These are phyloP conservation scores for Wallacemonas sp. DNA, from an alignment of 208 protist genomes.

Conservation along the genomic window DNA sequence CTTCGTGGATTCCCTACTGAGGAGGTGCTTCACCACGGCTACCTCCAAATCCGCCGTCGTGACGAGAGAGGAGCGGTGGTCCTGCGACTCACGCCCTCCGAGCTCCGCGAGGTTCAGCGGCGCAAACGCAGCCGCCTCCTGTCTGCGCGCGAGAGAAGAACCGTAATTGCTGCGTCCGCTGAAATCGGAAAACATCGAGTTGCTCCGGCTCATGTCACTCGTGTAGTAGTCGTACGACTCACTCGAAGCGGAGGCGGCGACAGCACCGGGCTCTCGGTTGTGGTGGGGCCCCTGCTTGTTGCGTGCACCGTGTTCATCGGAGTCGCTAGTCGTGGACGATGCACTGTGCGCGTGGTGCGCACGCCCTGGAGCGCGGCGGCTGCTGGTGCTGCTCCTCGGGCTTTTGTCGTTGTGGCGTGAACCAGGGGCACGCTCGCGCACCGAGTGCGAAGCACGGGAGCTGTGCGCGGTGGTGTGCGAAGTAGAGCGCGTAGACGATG, in stretches of 20 bases:
- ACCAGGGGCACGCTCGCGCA: too few relatives aligned
- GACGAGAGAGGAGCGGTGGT: conserved; percentile 43
- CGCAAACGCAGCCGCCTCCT: background rate
- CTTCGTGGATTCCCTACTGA: conserved; percentile 15
- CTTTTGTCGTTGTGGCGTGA: background rate
- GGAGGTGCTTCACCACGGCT: conserved; percentile 24
- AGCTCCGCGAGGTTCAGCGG: background rate
- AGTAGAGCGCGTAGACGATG: background rate
- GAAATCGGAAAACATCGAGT: conserved; percentile 9
- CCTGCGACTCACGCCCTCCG: conserved; percentile 9
- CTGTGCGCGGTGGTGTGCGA: background rate
- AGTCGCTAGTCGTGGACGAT: too few relatives aligned
- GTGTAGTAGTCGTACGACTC: conserved; percentile 10
- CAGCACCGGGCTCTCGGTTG: too few relatives aligned
- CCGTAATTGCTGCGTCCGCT: conserved; percentile 3
- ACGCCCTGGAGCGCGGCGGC: background rate
- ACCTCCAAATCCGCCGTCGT: conserved; percentile 43
- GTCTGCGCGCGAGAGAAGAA: background rate
- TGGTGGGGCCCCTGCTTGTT: too few relatives aligned
- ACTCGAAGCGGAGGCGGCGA: background rate
- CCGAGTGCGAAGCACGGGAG: background rate
- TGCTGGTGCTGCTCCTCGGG: background rate
- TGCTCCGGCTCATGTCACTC: background rate
- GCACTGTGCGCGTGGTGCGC: background rate
- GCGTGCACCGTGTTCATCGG: too few relatives aligned